Evolutionary conservation across 164 flowering plant genomes (phyloP), one percentile per base, ranked within the genome.

Genomic region (Berberis vulgaris): DNA sequence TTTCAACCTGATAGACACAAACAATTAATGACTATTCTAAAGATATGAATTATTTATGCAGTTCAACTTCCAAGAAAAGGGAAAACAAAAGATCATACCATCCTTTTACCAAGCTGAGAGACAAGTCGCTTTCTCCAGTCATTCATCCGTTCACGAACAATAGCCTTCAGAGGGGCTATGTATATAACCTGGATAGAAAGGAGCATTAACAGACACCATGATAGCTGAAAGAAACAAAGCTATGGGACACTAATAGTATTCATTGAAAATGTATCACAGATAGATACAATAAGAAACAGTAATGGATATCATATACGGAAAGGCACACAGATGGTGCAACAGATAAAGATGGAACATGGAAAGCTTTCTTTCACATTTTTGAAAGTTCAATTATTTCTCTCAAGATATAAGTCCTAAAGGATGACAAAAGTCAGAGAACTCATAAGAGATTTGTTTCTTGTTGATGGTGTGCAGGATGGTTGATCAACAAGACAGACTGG

Each of bases 121-220:
- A 91, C 97, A 71, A 94, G 89, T 62, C 83, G 73, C 69, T 77
- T 87, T 73, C 63, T 89, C 99, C 99, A 94, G 70, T 94, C 99
- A 73, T 77, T 81, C 97, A 94, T 89, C 75, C 99, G 85, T 80
- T 94, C 99, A 46, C 97, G 85, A 45, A 94, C 99, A 82, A 94
- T 84, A 49, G 99, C 96, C 80, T 94, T 94, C 77, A 94, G 58
- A 65, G 99, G 99, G 69, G 99, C 99, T 73, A 91, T 94, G 66
- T 94, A 94, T 70, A 94, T 81, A 69, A 94, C 96, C 99, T 94
- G 81, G 65, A 82, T 44, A n/a, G 49, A 47, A 42, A 47, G 42
- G 8, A 57, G 41, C 45, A 57, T 1, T 41, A 10, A 45, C 39
- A 44, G 4, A 11, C 47, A 44, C 45, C 50, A 60, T 42, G 3